A percentile compares a stretch with the other conserved stretches of the same genome.
Conservation (phyloP, 805 yeast species). For the baker's yeast (Saccharomyces cerevisiae) region DNA sequence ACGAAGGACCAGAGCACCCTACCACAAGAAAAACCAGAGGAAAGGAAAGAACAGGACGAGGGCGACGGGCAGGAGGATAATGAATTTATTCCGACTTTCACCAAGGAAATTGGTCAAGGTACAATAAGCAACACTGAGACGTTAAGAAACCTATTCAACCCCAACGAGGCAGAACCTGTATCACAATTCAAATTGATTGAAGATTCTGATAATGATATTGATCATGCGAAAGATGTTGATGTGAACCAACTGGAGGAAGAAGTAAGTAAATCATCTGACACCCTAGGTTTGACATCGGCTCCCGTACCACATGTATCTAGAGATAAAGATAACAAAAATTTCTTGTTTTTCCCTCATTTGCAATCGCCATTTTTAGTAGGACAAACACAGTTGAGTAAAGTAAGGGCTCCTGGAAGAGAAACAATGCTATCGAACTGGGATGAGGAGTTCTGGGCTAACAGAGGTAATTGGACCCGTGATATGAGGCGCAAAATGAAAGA, state of each 20-base stretch:
- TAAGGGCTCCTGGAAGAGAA: slow-evolving; percentile 24
- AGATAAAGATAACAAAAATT: slow-evolving; percentile 33
- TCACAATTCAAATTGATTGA: slow-evolving; percentile 38
- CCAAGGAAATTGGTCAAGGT: slow-evolving; percentile 13
- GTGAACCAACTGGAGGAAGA: slow-evolving; percentile 2
- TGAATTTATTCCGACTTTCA: slow-evolving; percentile 49
- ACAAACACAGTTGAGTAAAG: slow-evolving; percentile 68
- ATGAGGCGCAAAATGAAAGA: slow-evolving; percentile 73
- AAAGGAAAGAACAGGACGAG: slow-evolving; percentile 22
- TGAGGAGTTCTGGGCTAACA: slow-evolving; percentile 68
- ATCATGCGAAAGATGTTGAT: slow-evolving; percentile 9
- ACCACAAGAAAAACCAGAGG: slow-evolving; percentile 4
- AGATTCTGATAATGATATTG: slow-evolving; percentile 43
- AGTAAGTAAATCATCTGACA: slow-evolving; percentile 10
- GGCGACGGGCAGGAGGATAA: slow-evolving; percentile 29
- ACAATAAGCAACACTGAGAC: slow-evolving; percentile 47
- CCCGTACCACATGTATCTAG: slow-evolving; percentile 7
- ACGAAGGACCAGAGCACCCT: neutral
- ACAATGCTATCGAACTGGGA: slow-evolving; percentile 48
- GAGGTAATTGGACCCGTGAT: slow-evolving; percentile 73
- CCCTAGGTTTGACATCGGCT: neutral
- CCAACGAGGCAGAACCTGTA: slow-evolving; percentile 28
- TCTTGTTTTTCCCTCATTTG: slow-evolving; percentile 73
- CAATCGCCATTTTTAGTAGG: slow-evolving; percentile 83
- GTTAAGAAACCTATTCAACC: slow-evolving; percentile 52